These are phyloP conservation scores for Diplodia mutila DNA, from an alignment of 2,329 filamentous ascomycete species.

Conservation along the genomic window DNA sequence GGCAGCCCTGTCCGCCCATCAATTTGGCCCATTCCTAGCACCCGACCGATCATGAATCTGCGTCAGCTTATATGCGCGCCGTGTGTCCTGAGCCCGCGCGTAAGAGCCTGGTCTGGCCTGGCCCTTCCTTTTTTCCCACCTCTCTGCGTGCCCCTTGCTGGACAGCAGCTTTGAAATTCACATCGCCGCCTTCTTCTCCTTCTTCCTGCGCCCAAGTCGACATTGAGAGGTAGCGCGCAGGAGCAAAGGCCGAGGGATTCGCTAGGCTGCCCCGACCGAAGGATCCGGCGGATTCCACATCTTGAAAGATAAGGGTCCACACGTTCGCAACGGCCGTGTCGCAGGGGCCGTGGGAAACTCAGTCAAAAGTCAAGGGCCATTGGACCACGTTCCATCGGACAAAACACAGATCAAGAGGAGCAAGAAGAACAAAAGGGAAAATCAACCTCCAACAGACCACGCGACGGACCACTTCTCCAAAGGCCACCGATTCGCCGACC, in stretches of 20 bases:
- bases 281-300: not conserved
- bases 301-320: too few relatives aligned
- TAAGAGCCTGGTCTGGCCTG: not conserved
- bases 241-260: not conserved
- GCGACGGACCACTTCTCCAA: too few relatives aligned
- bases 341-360: too few relatives aligned
- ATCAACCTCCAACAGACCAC: too few relatives aligned
- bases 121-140: not conserved
- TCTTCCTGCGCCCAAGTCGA: too few relatives aligned
- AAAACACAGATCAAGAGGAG: too few relatives aligned
- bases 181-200: too few relatives aligned
- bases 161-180: not conserved
- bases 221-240: not conserved
- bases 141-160: not conserved
- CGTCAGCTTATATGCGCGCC: constrained; percentile 21
- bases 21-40: constrained; percentile 7
- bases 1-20: constrained; percentile 19
- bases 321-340: too few relatives aligned
- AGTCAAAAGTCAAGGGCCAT: not conserved
- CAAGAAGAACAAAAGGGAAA: too few relatives aligned
- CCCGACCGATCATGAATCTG: constrained; percentile 5
- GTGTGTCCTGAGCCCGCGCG: not conserved
- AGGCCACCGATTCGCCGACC: too few relatives aligned
- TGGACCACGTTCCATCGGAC: too few relatives aligned
- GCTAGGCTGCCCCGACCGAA: not conserved